Conservation (phyloP, 495 filamentous ascomycete species). For the Barbatosphaeria neglecta region DNA sequence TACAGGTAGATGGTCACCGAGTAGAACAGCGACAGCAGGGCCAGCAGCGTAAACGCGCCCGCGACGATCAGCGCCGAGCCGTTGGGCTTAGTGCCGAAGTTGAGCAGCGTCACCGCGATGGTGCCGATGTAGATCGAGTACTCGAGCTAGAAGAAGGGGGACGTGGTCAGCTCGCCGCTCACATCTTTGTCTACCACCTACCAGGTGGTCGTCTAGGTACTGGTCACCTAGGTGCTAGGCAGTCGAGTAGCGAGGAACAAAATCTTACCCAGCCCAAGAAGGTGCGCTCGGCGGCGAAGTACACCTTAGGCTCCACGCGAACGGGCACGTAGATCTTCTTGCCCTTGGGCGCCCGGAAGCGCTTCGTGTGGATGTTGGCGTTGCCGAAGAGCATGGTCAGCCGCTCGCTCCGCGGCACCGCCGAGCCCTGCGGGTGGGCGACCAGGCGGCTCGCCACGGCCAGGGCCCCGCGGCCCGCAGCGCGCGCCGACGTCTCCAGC, state of each 20-base stretch:
- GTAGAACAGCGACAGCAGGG: constrained; percentile 63
- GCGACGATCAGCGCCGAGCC: constrained; percentile 51
- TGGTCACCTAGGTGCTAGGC: too few species aligned
- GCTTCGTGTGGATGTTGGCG: constrained; percentile 44
- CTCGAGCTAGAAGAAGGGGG: constrained; percentile 49
- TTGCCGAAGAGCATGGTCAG: constrained; percentile 33
- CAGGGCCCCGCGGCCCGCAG: constrained; percentile 23
- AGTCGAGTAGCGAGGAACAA: background rate
- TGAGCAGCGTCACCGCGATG: constrained; percentile 83
- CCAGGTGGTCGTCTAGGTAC: too few species aligned
- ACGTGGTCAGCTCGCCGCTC: constrained; percentile 8
- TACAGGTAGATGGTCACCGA: constrained; percentile 74
- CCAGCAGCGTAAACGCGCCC: constrained; percentile 71
- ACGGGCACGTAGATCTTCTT: constrained; percentile 92
- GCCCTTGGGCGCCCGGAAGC: constrained; percentile 78
- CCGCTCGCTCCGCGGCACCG: constrained; percentile 41
- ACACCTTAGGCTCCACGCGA: constrained; percentile 93
- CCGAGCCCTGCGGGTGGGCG: constrained; percentile 49
- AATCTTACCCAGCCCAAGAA: constrained; percentile 80
- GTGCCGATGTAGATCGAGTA: constrained; percentile 88
- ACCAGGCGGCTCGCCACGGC: constrained; percentile 37
- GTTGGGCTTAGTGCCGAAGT: constrained; percentile 52
- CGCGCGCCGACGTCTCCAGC: constrained; percentile 17
- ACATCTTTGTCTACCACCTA: too few species aligned
- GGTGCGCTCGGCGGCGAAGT: constrained; percentile 90